A percentile compares a stretch with the other conserved stretches of the same genome.
These are phyloP conservation scores for Bisporella sp. DNA, from an alignment of 2,329 filamentous ascomycete genomes.

Conservation along the genomic window DNA sequence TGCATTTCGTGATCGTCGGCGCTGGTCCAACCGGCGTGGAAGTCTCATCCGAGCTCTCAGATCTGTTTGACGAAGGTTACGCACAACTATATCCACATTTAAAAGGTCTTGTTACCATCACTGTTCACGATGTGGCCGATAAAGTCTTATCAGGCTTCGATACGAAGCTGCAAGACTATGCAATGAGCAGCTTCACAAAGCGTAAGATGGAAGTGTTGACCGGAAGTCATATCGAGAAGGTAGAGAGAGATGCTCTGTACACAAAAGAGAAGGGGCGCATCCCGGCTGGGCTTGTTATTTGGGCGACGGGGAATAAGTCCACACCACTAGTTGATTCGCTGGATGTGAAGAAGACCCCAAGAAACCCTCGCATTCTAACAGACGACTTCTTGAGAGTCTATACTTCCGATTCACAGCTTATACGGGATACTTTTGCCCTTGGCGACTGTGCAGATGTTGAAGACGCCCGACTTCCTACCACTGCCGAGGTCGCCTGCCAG, in stretches of 20 bases:
- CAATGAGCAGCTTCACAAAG: conserved; percentile 29
- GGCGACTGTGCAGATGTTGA: conserved; percentile 25
- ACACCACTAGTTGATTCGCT: conserved; percentile 18
- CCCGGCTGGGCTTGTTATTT: conserved; percentile 8
- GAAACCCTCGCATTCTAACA: conserved; percentile 11
- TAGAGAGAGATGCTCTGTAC: conserved; percentile 8
- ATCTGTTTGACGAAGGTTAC: conserved; percentile 33
- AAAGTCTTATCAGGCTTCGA: conserved; percentile 35
- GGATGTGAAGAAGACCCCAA: conserved; percentile 18
- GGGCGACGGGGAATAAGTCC: conserved; percentile 17
- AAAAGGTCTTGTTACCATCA: conserved; percentile 31
- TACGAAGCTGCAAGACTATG: conserved; percentile 33
- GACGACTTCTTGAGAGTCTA: conserved; percentile 12
- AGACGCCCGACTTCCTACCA: conserved; percentile 11
- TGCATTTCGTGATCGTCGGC: conserved; percentile 68
- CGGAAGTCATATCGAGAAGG: conserved; percentile 12
- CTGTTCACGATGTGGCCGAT: conserved; percentile 38
- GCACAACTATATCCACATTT: conserved; percentile 33
- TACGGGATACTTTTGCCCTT: conserved; percentile 24
- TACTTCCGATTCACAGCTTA: conserved; percentile 9
- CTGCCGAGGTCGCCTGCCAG: conserved; percentile 14
- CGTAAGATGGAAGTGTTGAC: conserved; percentile 33
- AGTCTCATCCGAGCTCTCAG: conserved; percentile 36
- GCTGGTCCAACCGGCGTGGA: conserved; percentile 55
- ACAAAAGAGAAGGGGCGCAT: conserved; percentile 13